Percentiles rank a stretch among this genome's conserved stretches.
Evolutionary conservation across 2,329 filamentous ascomycete species (phyloP).

Genomic region (Hymenoscyphus salicellus): DNA sequence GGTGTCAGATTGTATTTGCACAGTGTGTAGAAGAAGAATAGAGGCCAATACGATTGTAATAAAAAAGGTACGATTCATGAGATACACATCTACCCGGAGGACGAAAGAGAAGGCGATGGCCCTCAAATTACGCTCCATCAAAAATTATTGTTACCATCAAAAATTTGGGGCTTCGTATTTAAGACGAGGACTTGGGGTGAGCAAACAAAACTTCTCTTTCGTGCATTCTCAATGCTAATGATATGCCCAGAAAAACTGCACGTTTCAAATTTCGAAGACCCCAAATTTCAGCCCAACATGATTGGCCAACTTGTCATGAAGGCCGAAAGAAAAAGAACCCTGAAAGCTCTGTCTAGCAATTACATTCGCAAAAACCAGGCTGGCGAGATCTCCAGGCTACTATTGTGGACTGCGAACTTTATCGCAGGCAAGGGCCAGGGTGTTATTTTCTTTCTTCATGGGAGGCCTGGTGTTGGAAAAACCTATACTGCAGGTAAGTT

Average conservation of each 20-base stretch:
- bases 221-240: neutral
- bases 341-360: slow-evolving; percentile 27
- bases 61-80: neutral
- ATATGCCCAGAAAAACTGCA: neutral
- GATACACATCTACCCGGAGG: neutral
- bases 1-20: slow-evolving; percentile 1
- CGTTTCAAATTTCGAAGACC: slow-evolving; percentile 7
- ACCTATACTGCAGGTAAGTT: slow-evolving; percentile 22
- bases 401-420: slow-evolving; percentile 9
- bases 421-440: slow-evolving; percentile 26
- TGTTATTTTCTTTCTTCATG: slow-evolving; percentile 16
- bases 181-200: slow-evolving; percentile 18
- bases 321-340: slow-evolving; percentile 21
- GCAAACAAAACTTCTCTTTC: neutral
- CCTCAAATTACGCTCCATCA: neutral
- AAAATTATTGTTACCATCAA: slow-evolving; percentile 9
- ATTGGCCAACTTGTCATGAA: slow-evolving; percentile 31
- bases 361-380: slow-evolving; percentile 10
- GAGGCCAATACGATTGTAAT: neutral
- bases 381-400: slow-evolving; percentile 1
- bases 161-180: slow-evolving; percentile 10
- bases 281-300: slow-evolving; percentile 18
- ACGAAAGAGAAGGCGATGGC: neutral
- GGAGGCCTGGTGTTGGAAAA: slow-evolving; percentile 17
- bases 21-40: neutral